Evolutionary conservation across 2,329 filamentous ascomycete species (phyloP).

Genomic region (Fusarium anthophilum): DNA sequence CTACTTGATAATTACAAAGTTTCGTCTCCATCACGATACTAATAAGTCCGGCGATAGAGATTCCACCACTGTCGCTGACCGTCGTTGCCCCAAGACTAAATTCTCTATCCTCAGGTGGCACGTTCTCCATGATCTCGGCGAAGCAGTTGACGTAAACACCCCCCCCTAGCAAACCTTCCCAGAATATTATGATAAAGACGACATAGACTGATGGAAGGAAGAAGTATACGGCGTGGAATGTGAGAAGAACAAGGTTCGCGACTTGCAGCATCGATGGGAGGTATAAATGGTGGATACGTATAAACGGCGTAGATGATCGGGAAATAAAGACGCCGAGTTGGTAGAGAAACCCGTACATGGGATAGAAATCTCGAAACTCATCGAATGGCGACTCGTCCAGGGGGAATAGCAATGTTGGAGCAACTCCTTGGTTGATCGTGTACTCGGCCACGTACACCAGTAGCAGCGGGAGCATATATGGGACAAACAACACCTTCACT

Average conservation of each 20-base stretch:
- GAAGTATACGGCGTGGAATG: conserved; percentile 78
- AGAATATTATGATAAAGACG: conserved; percentile 87
- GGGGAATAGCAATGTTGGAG: conserved; percentile 89
- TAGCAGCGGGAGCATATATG: conserved; percentile 88
- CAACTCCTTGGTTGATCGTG: conserved; percentile 94
- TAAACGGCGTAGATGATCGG: conserved; percentile 87
- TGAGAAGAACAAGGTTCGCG: conserved; percentile 77
- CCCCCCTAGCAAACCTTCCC: conserved; percentile 92
- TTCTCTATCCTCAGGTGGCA: conserved; percentile 81
- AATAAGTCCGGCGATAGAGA: conserved; percentile 86
- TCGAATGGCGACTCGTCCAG: conserved; percentile 78
- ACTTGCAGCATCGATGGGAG: conserved; percentile 84
- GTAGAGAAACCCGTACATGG: conserved; percentile 93
- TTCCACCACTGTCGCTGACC: conserved; percentile 90
- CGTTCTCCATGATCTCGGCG: conserved; percentile 88
- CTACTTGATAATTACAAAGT: conserved; percentile 85
- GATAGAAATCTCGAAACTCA: conserved; percentile 89
- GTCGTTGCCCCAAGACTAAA: conserved; percentile 91
- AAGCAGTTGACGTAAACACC: conserved; percentile 97
- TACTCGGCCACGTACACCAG: conserved; percentile 97
- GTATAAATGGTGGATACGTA: conserved; percentile 84
- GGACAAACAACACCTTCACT: conserved; percentile 75
- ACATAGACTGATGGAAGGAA: conserved; percentile 88
- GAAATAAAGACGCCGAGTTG: conserved; percentile 96
- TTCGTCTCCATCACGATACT: conserved; percentile 84